Conservation (phyloP, 169 alveolate species). For the Cryptosporidium sp. region DNA sequence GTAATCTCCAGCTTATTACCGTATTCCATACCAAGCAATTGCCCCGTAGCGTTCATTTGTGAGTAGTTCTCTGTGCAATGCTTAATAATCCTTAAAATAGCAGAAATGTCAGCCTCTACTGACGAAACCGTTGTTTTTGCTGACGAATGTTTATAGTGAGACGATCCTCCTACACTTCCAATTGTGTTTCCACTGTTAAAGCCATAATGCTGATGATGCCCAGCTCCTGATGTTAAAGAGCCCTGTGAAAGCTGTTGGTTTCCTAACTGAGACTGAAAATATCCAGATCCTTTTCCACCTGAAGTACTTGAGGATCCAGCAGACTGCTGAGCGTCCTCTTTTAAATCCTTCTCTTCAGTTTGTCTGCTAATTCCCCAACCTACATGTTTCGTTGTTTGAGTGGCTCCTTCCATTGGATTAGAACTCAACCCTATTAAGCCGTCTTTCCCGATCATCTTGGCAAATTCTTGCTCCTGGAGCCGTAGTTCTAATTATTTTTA, state of each 20-base stretch:
- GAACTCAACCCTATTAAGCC: slow-evolving; percentile 53
- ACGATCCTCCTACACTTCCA: neutral
- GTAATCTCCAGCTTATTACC: slow-evolving; percentile 87
- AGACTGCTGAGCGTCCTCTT: slow-evolving; percentile 21
- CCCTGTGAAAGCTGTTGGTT: neutral
- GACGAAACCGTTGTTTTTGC: slow-evolving; percentile 46
- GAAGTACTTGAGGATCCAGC: neutral
- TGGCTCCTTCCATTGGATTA: slow-evolving; percentile 25
- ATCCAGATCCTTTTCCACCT: neutral
- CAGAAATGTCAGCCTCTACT: slow-evolving; percentile 84
- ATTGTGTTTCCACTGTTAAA: neutral
- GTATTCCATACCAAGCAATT: slow-evolving; percentile 85
- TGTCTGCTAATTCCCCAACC: slow-evolving; percentile 67
- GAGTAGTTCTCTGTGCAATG: slow-evolving; percentile 88
- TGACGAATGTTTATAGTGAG: slow-evolving; percentile 23
- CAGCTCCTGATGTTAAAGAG: neutral
- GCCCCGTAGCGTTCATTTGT: slow-evolving; percentile 86
- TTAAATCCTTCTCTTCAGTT: slow-evolving; percentile 39
- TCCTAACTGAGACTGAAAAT: slow-evolving; percentile 9
- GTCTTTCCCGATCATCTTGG: slow-evolving; percentile 38
- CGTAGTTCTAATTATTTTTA: neutral
- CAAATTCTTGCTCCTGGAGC: neutral
- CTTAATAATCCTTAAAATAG: slow-evolving; percentile 83
- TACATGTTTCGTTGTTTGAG: slow-evolving; percentile 36
- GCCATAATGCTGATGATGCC: slow-evolving; percentile 33